These are phyloP conservation scores for Fusarium pininemorale DNA, from an alignment of 2,329 filamentous ascomycete species.

Conservation along the genomic window DNA sequence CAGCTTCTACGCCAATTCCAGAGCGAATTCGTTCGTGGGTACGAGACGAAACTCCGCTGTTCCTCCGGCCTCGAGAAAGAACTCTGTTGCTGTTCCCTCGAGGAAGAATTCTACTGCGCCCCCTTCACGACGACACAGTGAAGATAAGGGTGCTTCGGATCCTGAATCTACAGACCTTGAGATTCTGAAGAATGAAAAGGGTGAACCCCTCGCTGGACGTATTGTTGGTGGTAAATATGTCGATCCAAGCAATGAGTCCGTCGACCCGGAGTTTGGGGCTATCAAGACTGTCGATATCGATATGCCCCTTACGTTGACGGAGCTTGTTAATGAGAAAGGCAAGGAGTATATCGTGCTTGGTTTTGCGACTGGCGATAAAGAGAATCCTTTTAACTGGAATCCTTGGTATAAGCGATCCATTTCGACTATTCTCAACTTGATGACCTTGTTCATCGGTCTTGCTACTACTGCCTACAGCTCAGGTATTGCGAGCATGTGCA, in stretches of 20 bases:
- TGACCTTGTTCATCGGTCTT: conserved; percentile 37
- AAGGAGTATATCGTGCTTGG: conserved; percentile 36
- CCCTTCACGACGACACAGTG: conserved; percentile 7
- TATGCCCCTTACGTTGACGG: conserved; percentile 32
- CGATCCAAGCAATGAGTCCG: conserved; percentile 20
- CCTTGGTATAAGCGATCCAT: conserved; percentile 36
- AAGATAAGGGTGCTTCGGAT: conserved; percentile 18
- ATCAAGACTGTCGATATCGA: conserved; percentile 34
- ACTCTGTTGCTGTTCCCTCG: conserved; percentile 16
- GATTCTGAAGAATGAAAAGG: conserved; percentile 25
- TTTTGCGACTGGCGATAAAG: conserved; percentile 34
- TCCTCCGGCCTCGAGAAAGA: conserved; percentile 9
- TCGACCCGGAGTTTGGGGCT: conserved; percentile 28
- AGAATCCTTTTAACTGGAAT: conserved; percentile 39
- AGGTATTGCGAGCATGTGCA: conserved; percentile 30
- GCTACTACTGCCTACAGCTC: conserved; percentile 35
- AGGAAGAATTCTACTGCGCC: conserved; percentile 12
- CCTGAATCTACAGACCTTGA: conserved; percentile 29
- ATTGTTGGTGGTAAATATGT: conserved; percentile 35
- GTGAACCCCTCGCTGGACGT: conserved; percentile 20
- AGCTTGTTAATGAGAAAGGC: conserved; percentile 25
- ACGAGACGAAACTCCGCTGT: conserved; percentile 13
- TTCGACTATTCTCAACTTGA: conserved; percentile 36
- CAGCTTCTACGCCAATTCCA: conserved; percentile 33
- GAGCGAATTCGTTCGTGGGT: conserved; percentile 31